A percentile compares a stretch with the other conserved stretches of the same genome.
Conservation (phyloP, 108 stramenopile species). For the Cyclotella kingstonii region DNA sequence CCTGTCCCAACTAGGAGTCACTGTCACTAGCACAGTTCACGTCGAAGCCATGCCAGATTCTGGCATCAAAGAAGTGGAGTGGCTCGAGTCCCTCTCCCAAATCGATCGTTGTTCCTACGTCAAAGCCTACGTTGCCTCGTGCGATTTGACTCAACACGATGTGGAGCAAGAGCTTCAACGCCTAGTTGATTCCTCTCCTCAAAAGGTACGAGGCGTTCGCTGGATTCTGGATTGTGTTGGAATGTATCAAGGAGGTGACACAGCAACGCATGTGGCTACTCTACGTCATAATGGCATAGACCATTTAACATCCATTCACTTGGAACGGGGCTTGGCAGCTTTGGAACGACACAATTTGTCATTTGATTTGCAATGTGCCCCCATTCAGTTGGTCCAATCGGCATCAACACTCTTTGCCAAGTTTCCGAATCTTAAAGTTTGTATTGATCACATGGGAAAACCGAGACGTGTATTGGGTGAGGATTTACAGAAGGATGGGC, state of each 20-base stretch:
- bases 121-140: constrained; percentile 66
- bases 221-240: constrained; percentile 81
- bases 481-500: constrained; percentile 36
- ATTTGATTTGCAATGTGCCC: constrained; percentile 84
- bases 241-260: constrained; percentile 34
- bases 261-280: constrained; percentile 74
- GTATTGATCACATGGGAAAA: constrained; percentile 76
- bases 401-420: constrained; percentile 54
- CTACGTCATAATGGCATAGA: constrained; percentile 63
- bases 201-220: constrained; percentile 57
- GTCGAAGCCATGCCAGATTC: constrained; percentile 79
- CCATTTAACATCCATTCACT: constrained; percentile 53
- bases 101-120: constrained; percentile 26
- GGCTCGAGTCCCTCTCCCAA: constrained; percentile 44
- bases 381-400: constrained; percentile 56
- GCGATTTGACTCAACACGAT: constrained; percentile 52
- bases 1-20: constrained; percentile 39
- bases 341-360: constrained; percentile 53
- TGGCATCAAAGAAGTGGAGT: constrained; percentile 57
- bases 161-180: constrained; percentile 47
- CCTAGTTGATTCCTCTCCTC: constrained; percentile 17
- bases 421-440: constrained; percentile 58
- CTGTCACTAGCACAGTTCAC: constrained; percentile 53
- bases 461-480: constrained; percentile 48
- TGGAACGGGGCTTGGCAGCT: constrained; percentile 64